Evolutionary conservation across 2,329 filamentous ascomycete species (phyloP).

Genomic region (Beauveria sp.): DNA sequence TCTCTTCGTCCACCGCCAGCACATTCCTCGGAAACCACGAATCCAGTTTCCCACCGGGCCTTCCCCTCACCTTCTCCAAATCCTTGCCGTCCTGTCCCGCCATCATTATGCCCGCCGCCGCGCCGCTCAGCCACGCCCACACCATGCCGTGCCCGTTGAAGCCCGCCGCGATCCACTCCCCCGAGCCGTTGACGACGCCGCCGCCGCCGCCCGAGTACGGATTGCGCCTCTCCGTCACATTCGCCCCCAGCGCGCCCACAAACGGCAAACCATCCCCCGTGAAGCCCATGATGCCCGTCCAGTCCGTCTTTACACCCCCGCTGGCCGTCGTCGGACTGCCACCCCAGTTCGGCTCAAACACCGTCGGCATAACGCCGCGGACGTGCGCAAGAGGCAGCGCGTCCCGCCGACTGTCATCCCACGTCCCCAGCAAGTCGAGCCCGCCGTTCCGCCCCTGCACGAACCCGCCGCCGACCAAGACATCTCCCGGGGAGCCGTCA

Average conservation of each 20-base stretch:
- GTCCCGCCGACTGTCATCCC: constrained; percentile 37
- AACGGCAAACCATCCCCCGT: constrained; percentile 43
- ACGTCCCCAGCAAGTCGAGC: constrained; percentile 37
- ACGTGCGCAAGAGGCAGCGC: constrained; percentile 31
- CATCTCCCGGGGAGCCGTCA: constrained; percentile 29
- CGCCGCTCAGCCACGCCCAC: constrained; percentile 44
- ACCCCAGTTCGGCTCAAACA: constrained; percentile 34
- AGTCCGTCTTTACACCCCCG: constrained; percentile 29
- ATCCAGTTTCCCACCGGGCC: constrained; percentile 27
- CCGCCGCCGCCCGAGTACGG: constrained; percentile 3
- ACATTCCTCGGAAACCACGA: constrained; percentile 36
- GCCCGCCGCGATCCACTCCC: constrained; percentile 46
- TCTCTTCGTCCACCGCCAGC: constrained; percentile 21
- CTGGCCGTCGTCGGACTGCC: constrained; percentile 11
- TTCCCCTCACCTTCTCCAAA: constrained; percentile 23
- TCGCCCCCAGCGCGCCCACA: constrained; percentile 33
- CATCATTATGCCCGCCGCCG: constrained; percentile 39
- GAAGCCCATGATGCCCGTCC: constrained; percentile 42
- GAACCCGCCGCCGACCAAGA: constrained; percentile 50
- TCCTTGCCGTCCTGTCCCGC: constrained; percentile 28
- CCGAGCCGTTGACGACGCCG: constrained; percentile 14
- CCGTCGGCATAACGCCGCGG: constrained; percentile 32
- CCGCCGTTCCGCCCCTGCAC: constrained; percentile 34
- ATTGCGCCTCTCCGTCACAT: constrained; percentile 12
- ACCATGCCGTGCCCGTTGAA: constrained; percentile 48